Percentiles rank a stretch among this genome's conserved stretches.
Evolutionary conservation across 345 rosid genomes (phyloP).

Genomic region (Salix exigua): DNA sequence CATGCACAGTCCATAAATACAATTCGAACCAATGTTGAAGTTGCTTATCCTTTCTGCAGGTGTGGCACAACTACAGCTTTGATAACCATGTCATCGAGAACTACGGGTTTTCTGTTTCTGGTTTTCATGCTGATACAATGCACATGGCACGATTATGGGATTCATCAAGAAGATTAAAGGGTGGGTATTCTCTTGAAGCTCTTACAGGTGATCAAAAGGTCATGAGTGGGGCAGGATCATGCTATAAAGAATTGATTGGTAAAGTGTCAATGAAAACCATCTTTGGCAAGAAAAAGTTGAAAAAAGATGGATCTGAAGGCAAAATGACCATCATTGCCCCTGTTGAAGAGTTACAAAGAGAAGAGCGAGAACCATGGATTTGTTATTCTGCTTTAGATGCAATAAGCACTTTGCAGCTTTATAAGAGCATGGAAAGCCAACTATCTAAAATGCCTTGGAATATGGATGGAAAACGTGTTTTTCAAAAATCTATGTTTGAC

Average conservation of each 20-base stretch:
- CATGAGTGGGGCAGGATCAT: constrained; percentile 39
- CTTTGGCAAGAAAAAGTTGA: constrained; percentile 73
- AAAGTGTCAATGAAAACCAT: constrained; percentile 87
- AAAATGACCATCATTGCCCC: constrained; percentile 61
- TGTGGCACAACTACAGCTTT: constrained; percentile 98
- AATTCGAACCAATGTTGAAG: constrained; percentile 6
- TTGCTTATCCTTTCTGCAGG: constrained; percentile 42
- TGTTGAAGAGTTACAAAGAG: constrained; percentile 80
- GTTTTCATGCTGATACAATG: constrained; percentile 97
- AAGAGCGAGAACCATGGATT: constrained; percentile 72
- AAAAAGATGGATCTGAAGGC: constrained; percentile 90
- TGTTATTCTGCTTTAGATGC: constrained; percentile 93
- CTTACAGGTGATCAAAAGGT: constrained; percentile 67
- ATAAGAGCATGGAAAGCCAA: constrained; percentile 60
- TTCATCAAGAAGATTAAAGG: constrained; percentile 67
- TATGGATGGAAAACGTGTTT: constrained; percentile 42
- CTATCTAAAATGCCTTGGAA: constrained; percentile 53
- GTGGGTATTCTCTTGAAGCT: constrained; percentile 97
- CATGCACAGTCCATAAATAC: constrained; percentile 1
- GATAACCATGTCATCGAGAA: constrained; percentile 82
- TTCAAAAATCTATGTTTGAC: constrained; percentile 58
- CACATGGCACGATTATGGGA: constrained; percentile 98
- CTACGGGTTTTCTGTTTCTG: constrained; percentile 67
- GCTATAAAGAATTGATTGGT: constrained; percentile 59
- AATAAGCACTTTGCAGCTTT: constrained; percentile 79